Evolutionary conservation across 352 stramenopile species (phyloP).

Genomic region (Globisporangium solare): DNA sequence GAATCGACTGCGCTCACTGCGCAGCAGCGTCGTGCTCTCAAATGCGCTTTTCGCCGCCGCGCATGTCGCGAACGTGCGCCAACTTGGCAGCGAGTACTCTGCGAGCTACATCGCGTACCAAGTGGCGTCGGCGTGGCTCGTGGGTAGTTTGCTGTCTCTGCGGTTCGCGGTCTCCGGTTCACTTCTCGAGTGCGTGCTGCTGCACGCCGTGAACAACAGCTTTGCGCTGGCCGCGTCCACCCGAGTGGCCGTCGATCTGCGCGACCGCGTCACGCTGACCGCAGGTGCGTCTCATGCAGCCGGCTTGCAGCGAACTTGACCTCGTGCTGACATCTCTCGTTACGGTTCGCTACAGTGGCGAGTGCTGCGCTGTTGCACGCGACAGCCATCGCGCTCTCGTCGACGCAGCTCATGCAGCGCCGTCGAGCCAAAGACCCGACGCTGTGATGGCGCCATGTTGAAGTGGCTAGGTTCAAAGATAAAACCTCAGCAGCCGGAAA

Average conservation of each 20-base stretch:
- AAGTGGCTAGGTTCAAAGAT: too few relatives aligned
- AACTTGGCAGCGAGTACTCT: constrained; percentile 15
- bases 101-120: constrained; percentile 37
- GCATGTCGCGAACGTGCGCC: constrained; percentile 37
- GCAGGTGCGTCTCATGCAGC: neutral
- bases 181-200: constrained; percentile 42
- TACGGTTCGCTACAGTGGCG: too few relatives aligned
- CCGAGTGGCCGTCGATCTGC: constrained; percentile 3
- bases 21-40: constrained; percentile 24
- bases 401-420: too few relatives aligned
- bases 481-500: too few relatives aligned
- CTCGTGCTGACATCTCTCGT: too few relatives aligned
- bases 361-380: too few relatives aligned
- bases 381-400: too few relatives aligned
- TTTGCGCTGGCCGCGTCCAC: constrained; percentile 34
- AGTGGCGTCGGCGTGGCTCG: constrained; percentile 31
- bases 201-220: constrained; percentile 59
- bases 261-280: neutral
- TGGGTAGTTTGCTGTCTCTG: constrained; percentile 44
- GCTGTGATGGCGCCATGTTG: too few relatives aligned
- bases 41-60: constrained; percentile 42
- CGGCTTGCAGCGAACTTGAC: too few relatives aligned
- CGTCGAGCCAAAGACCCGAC: too few relatives aligned
- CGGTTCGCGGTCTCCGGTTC: constrained; percentile 30
- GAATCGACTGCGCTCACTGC: constrained; percentile 28